Percentiles rank a stretch among this genome's conserved stretches.
Conservation (phyloP, 805 yeast genomes). For the Clavispora fructus region DNA sequence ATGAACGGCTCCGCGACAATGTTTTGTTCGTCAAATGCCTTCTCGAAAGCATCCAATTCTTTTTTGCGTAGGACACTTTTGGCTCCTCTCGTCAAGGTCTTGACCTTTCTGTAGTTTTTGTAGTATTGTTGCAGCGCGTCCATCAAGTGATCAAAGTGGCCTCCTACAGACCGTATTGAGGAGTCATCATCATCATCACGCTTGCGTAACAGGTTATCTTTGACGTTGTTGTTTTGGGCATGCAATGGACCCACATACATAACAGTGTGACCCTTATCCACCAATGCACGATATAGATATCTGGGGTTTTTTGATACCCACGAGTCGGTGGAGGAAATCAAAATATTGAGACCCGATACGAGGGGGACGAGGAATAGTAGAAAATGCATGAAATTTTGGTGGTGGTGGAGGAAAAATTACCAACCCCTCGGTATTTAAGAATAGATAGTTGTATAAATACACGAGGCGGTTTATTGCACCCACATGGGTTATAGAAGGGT, state of each 20-base stretch:
- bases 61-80: conserved; percentile 13
- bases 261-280: conserved; percentile 27
- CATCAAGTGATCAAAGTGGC: conserved; percentile 31
- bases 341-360: conserved; percentile 20
- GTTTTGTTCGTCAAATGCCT: background rate
- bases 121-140: conserved; percentile 27
- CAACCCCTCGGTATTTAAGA: too few relatives aligned
- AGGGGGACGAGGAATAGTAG: conserved; percentile 2
- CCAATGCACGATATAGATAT: conserved; percentile 22
- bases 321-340: conserved; percentile 29
- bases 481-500: background rate
- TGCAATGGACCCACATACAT: conserved; percentile 28
- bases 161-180: conserved; percentile 6
- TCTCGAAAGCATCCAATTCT: conserved; percentile 1
- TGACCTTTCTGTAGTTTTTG: conserved; percentile 13
- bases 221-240: background rate
- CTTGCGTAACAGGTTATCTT: background rate
- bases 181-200: background rate
- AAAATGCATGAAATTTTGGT: background rate
- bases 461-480: background rate
- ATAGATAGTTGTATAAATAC: background rate
- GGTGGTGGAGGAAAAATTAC: background rate
- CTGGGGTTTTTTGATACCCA: conserved; percentile 36
- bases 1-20: conserved; percentile 8
- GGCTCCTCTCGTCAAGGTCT: conserved; percentile 15